Percentiles rank a stretch among this genome's conserved stretches.
These are phyloP conservation scores for Ascochyta viciae-villosae DNA, from an alignment of 2,329 filamentous ascomycete species.

Conservation along the genomic window DNA sequence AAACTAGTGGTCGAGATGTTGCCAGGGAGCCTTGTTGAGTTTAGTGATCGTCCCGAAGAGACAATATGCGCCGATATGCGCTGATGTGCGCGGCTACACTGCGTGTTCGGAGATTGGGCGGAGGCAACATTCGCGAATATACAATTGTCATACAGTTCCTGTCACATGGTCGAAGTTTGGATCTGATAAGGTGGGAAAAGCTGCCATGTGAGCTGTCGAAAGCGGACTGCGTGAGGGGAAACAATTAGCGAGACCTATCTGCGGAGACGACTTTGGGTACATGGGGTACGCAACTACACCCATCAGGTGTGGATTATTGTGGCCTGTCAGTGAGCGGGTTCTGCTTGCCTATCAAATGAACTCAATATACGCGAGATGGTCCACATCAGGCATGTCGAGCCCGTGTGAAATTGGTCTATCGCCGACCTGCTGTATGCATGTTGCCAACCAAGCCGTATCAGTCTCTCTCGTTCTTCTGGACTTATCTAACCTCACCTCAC, in stretches of 20 bases:
- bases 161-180: neutral
- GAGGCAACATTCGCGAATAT: neutral
- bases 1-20: neutral
- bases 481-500: slow-evolving; percentile 5
- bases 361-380: neutral
- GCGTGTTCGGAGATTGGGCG: slow-evolving; percentile 6
- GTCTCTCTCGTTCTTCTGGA: slow-evolving; percentile 8
- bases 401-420: neutral
- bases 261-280: slow-evolving; percentile 3
- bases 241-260: slow-evolving; percentile 4
- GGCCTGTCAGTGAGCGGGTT: neutral
- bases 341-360: neutral
- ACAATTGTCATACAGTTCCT: neutral
- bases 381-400: neutral
- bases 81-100: slow-evolving; percentile 3
- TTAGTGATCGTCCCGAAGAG: neutral
- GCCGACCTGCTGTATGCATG: neutral
- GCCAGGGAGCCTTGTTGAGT: slow-evolving; percentile 7
- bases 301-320: too few species aligned
- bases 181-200: slow-evolving; percentile 3
- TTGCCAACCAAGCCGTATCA: neutral
- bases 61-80: slow-evolving; percentile 3
- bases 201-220: neutral
- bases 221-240: neutral
- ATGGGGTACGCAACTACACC: neutral